Conservation (phyloP, 495 filamentous ascomycete genomes). For the Podospora appendiculata region DNA sequence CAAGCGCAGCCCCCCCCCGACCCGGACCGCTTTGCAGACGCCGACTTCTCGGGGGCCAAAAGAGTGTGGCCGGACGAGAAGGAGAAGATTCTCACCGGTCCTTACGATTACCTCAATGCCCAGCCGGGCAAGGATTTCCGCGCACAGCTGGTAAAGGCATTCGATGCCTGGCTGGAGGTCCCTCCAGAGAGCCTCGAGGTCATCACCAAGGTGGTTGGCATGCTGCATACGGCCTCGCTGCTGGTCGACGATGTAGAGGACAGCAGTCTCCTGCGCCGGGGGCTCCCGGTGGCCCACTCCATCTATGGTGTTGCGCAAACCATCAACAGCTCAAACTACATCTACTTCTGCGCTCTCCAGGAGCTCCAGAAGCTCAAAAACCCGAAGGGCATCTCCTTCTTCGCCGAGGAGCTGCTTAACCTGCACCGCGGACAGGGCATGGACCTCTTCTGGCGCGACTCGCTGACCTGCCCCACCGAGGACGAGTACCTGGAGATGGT, state of each 20-base stretch:
- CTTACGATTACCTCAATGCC: constrained; percentile 78
- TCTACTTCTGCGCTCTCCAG: constrained; percentile 86
- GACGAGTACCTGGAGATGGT: constrained; percentile 99
- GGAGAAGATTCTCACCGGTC: constrained; percentile 72
- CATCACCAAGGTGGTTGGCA: constrained; percentile 81
- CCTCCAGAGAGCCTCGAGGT: constrained; percentile 67
- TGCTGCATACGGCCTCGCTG: constrained; percentile 90
- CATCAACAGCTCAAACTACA: constrained; percentile 95
- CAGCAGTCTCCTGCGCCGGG: constrained; percentile 72
- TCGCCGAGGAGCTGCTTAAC: constrained; percentile 83
- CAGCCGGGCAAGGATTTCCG: constrained; percentile 92
- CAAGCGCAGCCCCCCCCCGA: constrained; percentile 28
- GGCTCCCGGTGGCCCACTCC: constrained; percentile 83
- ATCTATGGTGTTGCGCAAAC: constrained; percentile 96
- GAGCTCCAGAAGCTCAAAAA: constrained; percentile 73
- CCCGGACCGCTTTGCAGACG: constrained; percentile 37
- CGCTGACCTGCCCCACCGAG: constrained; percentile 84
- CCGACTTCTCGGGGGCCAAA: constrained; percentile 32
- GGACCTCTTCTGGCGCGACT: constrained; percentile 97
- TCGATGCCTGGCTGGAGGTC: constrained; percentile 84
- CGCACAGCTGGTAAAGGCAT: constrained; percentile 75
- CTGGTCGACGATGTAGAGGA: constrained; percentile 94
- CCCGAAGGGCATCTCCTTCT: constrained; percentile 64
- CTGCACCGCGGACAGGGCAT: constrained; percentile 95
- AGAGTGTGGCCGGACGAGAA: constrained; percentile 61